Evolutionary conservation across 2,329 filamentous ascomycete genomes (phyloP).

Genomic region (Orbilia javanica): DNA sequence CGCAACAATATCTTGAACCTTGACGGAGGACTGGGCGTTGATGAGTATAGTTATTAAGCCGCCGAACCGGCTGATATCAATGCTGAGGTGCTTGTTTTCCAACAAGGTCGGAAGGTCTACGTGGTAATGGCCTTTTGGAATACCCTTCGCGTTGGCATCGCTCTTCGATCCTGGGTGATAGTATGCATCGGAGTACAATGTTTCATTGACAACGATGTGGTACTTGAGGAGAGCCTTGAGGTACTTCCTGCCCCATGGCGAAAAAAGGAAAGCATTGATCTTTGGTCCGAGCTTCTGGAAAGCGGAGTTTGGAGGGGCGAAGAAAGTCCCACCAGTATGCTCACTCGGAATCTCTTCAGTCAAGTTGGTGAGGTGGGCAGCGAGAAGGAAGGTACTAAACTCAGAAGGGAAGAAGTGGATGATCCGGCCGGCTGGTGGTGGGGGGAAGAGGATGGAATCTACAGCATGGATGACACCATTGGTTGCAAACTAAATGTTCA

Average conservation of each 20-base stretch:
- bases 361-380: constrained; percentile 79
- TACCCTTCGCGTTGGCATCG: constrained; percentile 52
- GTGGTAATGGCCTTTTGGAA: constrained; percentile 71
- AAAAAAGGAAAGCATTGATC: constrained; percentile 89
- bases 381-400: constrained; percentile 84
- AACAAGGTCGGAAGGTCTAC: constrained; percentile 81
- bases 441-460: constrained; percentile 80
- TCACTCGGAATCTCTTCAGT: constrained; percentile 71
- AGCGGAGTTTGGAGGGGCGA: constrained; percentile 84
- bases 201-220: constrained; percentile 79
- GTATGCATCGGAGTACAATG: constrained; percentile 83
- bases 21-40: constrained; percentile 78
- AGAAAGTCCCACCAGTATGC: constrained; percentile 74
- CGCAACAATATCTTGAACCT: constrained; percentile 77
- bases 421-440: constrained; percentile 74
- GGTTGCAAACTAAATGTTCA: constrained; percentile 71
- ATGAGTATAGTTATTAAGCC: constrained; percentile 79
- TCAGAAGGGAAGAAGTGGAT: constrained; percentile 75
- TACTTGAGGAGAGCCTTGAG: constrained; percentile 83
- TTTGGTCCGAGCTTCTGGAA: constrained; percentile 79
- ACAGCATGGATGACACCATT: constrained; percentile 87
- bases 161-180: constrained; percentile 26
- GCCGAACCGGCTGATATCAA: constrained; percentile 79
- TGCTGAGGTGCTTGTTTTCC: constrained; percentile 73
- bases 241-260: constrained; percentile 78